phyloP scores from a whole-genome alignment of 2,329 filamentous ascomycete species.

The Curvularia sp. region DNA sequence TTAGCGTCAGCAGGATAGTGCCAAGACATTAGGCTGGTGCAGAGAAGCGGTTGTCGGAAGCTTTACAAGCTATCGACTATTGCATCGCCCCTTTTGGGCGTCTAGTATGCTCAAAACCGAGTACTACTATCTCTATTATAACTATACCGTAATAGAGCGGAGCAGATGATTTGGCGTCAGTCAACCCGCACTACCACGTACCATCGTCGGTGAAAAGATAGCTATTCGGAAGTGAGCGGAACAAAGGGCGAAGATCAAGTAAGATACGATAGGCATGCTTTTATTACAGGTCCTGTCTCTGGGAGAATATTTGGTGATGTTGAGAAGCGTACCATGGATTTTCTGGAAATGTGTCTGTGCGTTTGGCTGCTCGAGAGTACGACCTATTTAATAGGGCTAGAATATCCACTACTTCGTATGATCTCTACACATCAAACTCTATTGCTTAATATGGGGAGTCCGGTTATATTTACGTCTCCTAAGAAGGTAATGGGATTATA shows the following conservation, averaged over 20 bases:
- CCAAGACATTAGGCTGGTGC: no score
- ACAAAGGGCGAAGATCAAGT: not conserved
- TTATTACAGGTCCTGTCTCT: not conserved
- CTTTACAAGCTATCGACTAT: no score
- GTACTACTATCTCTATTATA: no score
- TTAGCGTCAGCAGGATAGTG: no score
- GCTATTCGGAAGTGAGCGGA: not conserved
- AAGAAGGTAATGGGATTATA: not conserved
- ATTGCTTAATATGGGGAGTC: not conserved
- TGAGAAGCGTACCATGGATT: not conserved
- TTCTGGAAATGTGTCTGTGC: not conserved
- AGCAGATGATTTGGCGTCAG: not conserved
- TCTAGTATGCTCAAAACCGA: no score
- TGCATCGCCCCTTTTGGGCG: no score
- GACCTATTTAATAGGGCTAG: not conserved
- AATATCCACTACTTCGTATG: not conserved
- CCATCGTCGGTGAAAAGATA: not conserved
- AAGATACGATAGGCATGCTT: not conserved
- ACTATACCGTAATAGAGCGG: no score
- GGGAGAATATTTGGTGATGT: not conserved
- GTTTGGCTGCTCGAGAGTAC: not conserved
- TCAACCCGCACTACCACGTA: no score
- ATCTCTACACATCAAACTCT: not conserved
- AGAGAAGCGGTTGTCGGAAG: no score
- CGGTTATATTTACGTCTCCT: no score